Evolutionary conservation across 208 protist genomes (phyloP), one percentile per base, ranked within the genome.

Genomic region (Tritrichomonas foetus): DNA sequence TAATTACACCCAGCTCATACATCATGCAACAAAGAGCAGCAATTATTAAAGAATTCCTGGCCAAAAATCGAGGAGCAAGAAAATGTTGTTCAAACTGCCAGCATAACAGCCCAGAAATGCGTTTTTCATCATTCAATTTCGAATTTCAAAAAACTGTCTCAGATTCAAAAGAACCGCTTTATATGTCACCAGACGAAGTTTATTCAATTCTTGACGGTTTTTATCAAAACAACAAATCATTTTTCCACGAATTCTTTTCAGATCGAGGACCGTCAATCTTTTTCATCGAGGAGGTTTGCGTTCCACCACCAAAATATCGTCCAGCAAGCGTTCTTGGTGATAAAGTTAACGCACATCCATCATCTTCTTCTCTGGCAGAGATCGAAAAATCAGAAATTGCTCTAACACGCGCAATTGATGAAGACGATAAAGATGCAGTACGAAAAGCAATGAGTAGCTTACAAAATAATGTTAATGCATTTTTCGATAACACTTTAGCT

Each of bases 251-350:
- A 69, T 93, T 93, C 89, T 75, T 93, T 66, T 41, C 39, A 36
- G 20, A 93, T 13, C 33, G 11, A 49, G 89, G 64, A 49, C 89
- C 53, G 50, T 27, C 20, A 27, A 36, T 74, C 8, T 93, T 93
- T 66, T 47, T 75, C 57, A 74, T 75, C 39, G 53, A 66, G 22
- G 74, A 33, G 16, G 64, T 75, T 36, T 66, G 64, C 36, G 64
- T 75, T 39, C n/a, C 89, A 93, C 53, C 64, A 93, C 47, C 53
- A 93, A 75, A 93, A n/a, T 93, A 74, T 36, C 36, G 89, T 50
- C 89, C 64, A 74, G 44, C 36, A 27, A 50, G 50, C n/a, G 53
- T 93, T 74, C 27, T 74, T 20, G 89, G 89, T 57, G 89, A 93
- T 75, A 93, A 93, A 74, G 74, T 66, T 57, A 75, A 93, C 14